Conservation (phyloP, 768 basidiomycete genomes). For the Leccinum longicurvipes region DNA sequence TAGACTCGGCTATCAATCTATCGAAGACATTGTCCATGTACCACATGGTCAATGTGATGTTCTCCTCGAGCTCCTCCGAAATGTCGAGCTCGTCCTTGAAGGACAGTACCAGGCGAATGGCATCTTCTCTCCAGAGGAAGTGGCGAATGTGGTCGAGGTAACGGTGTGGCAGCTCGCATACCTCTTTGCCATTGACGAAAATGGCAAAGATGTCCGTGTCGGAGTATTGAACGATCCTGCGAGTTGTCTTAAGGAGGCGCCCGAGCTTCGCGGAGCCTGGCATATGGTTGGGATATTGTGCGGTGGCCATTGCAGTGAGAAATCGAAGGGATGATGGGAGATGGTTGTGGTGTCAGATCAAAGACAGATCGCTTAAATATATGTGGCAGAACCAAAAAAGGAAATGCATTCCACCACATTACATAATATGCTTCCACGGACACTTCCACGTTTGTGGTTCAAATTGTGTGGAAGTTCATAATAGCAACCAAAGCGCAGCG, state of each 20-base stretch:
- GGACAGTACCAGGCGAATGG: neutral
- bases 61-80: neutral
- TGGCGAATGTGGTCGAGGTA: neutral
- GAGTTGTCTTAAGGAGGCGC: neutral
- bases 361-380: neutral
- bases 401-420: no score
- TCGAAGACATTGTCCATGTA: neutral
- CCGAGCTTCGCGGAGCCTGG: neutral
- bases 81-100: neutral
- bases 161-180: neutral
- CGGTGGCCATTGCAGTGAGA: neutral
- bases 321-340: neutral
- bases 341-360: neutral
- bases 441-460: no score
- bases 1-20: neutral
- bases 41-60: neutral
- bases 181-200: neutral
- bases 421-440: no score
- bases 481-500: no score
- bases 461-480: no score
- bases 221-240: neutral
- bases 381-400: no score
- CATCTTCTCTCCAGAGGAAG: neutral
- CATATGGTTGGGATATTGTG: neutral
- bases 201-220: neutral